Conservation (phyloP, 192 early-diverging fungal genomes). For the Entomortierella parvispora region DNA sequence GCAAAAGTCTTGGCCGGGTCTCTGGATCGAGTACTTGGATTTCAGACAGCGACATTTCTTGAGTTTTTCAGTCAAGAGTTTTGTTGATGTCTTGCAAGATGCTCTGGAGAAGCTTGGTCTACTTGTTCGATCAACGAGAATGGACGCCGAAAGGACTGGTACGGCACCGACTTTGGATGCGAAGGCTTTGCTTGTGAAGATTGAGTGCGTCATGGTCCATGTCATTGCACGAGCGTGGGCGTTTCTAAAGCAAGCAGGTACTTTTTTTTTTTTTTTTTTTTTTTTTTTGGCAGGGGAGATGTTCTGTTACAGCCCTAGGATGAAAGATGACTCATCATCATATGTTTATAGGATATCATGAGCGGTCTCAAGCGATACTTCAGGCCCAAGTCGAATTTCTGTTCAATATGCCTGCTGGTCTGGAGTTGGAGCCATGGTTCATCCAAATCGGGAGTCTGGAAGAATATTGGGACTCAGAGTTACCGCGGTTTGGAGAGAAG, state of each 20-base stretch:
- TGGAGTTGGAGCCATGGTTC: constrained; percentile 41
- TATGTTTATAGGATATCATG: constrained; percentile 64
- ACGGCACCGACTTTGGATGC: background rate
- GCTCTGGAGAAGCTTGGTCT: constrained; percentile 50
- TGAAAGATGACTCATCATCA: too few relatives aligned
- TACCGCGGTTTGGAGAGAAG: constrained; percentile 64
- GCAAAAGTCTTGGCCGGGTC: constrained; percentile 41
- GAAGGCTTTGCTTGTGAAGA: constrained; percentile 29
- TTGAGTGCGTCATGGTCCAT: constrained; percentile 64
- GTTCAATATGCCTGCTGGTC: constrained; percentile 49
- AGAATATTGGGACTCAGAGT: constrained; percentile 66
- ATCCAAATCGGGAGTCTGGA: constrained; percentile 54
- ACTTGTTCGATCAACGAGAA: constrained; percentile 13
- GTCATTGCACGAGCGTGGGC: constrained; percentile 56
- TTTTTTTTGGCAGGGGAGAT: too few relatives aligned
- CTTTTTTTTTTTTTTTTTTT: background rate
- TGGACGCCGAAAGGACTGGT: background rate
- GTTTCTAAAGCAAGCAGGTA: constrained; percentile 67
- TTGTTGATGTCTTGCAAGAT: constrained; percentile 57
- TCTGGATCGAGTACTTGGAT: constrained; percentile 69
- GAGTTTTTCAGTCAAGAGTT: constrained; percentile 60
- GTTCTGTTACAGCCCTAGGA: too few relatives aligned
- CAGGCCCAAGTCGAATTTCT: constrained; percentile 64
- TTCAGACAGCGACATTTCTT: constrained; percentile 64
- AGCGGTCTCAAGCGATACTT: constrained; percentile 57